These are phyloP conservation scores for Ambrosia artemisiifolia DNA, from an alignment of 129 eudicot species.

Conservation along the genomic window DNA sequence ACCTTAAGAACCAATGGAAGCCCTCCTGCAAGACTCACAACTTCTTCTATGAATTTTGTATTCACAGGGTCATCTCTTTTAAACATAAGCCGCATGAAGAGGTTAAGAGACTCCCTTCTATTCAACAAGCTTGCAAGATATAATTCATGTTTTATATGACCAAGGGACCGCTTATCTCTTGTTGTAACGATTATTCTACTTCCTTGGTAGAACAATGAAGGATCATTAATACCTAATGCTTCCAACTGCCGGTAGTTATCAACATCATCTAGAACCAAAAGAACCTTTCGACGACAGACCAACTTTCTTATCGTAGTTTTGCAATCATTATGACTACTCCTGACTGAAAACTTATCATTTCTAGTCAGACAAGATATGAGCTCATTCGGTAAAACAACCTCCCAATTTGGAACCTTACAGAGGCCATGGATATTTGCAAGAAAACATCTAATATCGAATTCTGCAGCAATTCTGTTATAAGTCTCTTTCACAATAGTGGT, in stretches of 20 bases:
- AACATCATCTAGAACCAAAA: constrained; percentile 31
- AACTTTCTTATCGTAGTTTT: constrained; percentile 7
- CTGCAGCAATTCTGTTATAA: constrained; percentile 2
- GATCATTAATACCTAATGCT: background rate
- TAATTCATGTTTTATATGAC: background rate
- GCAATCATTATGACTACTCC: background rate
- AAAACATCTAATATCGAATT: constrained; percentile 17
- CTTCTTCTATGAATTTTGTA: background rate
- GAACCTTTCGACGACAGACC: constrained; percentile 5
- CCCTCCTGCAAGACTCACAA: constrained; percentile 15
- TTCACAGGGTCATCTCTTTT: background rate
- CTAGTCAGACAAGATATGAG: constrained; percentile 4
- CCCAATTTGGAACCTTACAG: background rate
- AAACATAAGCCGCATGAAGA: constrained; percentile 17
- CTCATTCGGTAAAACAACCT: constrained; percentile 14
- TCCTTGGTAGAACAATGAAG: background rate
- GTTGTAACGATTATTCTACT: constrained; percentile 36
- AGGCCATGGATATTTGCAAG: constrained; percentile 12
- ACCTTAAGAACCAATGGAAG: constrained; percentile 27
- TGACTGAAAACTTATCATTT: background rate
- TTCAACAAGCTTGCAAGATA: background rate
- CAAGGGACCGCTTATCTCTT: constrained; percentile 7
- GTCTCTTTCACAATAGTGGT: constrained; percentile 14
- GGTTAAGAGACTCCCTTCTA: constrained; percentile 20
- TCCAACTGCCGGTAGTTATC: constrained; percentile 20